Evolutionary conservation across 257 asterid genomes (phyloP), one percentile per base, ranked within the genome.

Genomic region (Petunia secreta): DNA sequence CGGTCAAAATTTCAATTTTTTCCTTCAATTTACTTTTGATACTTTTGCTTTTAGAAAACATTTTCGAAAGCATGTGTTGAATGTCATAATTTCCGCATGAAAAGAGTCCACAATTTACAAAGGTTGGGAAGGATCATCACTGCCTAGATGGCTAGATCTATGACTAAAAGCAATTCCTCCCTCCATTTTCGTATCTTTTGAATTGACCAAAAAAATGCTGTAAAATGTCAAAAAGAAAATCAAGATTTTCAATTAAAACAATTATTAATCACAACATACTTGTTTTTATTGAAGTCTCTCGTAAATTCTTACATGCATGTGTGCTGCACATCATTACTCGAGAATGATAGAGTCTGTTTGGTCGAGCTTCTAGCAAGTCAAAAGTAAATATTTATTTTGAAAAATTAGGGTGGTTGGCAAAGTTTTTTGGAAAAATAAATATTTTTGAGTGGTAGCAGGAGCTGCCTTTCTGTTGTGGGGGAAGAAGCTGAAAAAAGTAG

Each of bases 41-140:
- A 36, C 78, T 73, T 50, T 73, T 73, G 34, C 46, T 73, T 73
- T 69, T 50, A 34, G 44, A 59, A 34, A 50, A 11, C 44, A 50
- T 50, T 36, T 36, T 46, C 44, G 48, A 73, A 73, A 73, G 14
- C 34, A 34, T 73, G 13, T 73, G 63, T 36, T 13, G 43, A 73
- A 73, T 73, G 62, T 50, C 78, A 50, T 73, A 16, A 50, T 48
- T 34, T 73, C 34, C 14, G 62, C 62, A 73, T 50, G 46, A 34
- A 8, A 73, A 2, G 40, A 69, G 16, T 69, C 76, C 41, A 69
- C 41, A 69, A 11, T 71, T 25, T 6, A 73, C 62, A 11, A 34
- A 63, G n/a, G 68, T 9, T 8, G 68, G 1, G 36, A 9, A 50
- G 60, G 7, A 50, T 10, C 2, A 46, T 48, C 1, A 50, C 62